Base-by-base conservation (phyloP, 768 basidiomycete genomes). In the Mycena polygramma region DNA sequence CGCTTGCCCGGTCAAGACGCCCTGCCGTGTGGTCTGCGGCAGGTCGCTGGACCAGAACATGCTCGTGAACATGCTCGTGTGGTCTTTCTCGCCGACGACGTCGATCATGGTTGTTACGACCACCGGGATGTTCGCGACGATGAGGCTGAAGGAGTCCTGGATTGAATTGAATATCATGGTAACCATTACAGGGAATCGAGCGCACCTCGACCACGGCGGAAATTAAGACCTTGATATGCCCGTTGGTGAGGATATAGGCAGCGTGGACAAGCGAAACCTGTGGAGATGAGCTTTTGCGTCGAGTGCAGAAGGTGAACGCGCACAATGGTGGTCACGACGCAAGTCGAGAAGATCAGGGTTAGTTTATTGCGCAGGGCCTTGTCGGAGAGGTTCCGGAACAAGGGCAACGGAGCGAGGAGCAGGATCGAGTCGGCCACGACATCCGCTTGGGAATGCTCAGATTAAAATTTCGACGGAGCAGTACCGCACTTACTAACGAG, bases 321-420 rank as follows among this genome's bases (percentile, higher is more conserved):
- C 58, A 82, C 82, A 45, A 85, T 73, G 10, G 84, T 88, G 8
- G 87, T 88, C 59, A 85, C 76, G 65, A 88, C 83, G 59, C 87
- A 87, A 13, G 89, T 83, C 13, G 88, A 88, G 76, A 90, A 89
- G 57, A 88, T 86, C 61, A 87, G 74, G 69, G 85, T 80, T 46
- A 86, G 78, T n/a, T 83, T 82, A 2, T 80, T 75, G 7, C 85
- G 83, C 2, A 88, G 74, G 30, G 69, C 72, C 19, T 74, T 77
- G 63, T 85, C 83, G 24, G 78, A 79, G 30, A 89, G 79, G 24
- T 80, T 78, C 69, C 80, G 77, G 43, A 90, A 82, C 6, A 89
- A 77, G 22, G 82, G 79, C 4, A 88, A 66, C 0, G 89, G 88
- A 1, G 86, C 79, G 11, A 77, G 55, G 43, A 89, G 80, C 53